Percentiles rank a stretch among this genome's conserved stretches.
phyloP scores from a whole-genome alignment of 768 basidiomycete genomes.

The Rhizopogon sp. region DNA sequence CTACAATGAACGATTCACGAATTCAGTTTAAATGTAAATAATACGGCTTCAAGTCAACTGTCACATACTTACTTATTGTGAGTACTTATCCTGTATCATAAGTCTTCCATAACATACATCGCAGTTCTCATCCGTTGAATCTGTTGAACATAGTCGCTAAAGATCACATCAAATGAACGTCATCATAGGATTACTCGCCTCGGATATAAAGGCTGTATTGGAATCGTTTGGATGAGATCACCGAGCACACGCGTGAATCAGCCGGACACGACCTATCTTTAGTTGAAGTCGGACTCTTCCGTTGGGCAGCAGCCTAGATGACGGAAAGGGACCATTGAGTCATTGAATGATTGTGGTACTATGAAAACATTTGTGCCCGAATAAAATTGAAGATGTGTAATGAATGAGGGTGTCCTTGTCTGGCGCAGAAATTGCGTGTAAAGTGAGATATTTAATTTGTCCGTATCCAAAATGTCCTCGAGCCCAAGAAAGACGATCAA shows the following conservation, averaged over 20 bases:
- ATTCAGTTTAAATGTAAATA: neutral
- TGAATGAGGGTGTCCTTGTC: neutral
- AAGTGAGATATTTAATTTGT: neutral
- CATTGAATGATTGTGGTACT: neutral
- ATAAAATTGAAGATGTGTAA: neutral
- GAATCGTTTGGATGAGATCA: too few relatives aligned
- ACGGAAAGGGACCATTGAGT: neutral
- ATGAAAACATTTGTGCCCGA: neutral
- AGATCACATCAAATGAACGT: too few relatives aligned
- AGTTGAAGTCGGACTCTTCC: too few relatives aligned
- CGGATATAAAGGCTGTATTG: too few relatives aligned
- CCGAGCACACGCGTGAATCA: too few relatives aligned
- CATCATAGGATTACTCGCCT: too few relatives aligned
- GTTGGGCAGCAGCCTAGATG: too few relatives aligned
- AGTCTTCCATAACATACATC: neutral
- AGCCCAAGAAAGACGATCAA: neutral
- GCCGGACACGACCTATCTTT: too few relatives aligned
- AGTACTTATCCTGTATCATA: neutral
- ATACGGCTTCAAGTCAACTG: neutral
- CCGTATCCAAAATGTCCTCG: neutral
- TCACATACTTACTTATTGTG: neutral
- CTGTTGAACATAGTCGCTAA: too few relatives aligned
- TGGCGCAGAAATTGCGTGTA: neutral
- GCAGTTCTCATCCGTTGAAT: neutral
- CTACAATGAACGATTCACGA: neutral